A percentile compares a stretch with the other conserved stretches of the same genome.
phyloP scores from a whole-genome alignment of 2,329 filamentous ascomycete species.

The Kalmusia sp. region DNA sequence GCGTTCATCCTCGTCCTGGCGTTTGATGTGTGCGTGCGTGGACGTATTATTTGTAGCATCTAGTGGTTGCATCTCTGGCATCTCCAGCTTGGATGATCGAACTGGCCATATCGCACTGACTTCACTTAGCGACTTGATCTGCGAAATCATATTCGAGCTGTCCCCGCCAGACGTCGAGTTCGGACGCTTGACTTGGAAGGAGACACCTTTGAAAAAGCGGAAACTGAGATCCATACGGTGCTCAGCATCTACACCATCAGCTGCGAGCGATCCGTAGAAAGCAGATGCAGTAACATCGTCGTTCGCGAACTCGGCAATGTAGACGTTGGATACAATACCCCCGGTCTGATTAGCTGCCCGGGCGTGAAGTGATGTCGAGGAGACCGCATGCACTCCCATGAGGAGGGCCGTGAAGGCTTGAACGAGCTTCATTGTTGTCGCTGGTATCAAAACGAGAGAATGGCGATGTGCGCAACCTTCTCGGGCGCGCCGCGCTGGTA shows the following conservation, averaged over 20 bases:
- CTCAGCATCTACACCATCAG: constrained; percentile 15
- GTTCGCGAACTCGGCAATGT: constrained; percentile 27
- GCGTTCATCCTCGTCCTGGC: constrained; percentile 8
- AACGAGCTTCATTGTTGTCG: not conserved
- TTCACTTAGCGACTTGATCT: constrained; percentile 1
- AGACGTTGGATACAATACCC: constrained; percentile 11
- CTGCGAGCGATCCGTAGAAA: constrained; percentile 20
- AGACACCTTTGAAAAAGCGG: constrained; percentile 24
- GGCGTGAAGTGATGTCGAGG: no score
- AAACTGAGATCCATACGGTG: constrained; percentile 25
- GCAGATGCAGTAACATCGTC: constrained; percentile 16
- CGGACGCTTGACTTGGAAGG: constrained; percentile 18
- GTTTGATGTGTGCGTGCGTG: constrained; percentile 12
- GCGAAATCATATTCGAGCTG: constrained; percentile 6
- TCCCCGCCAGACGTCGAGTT: constrained; percentile 9
- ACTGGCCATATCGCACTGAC: constrained; percentile 19
- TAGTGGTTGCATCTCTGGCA: not conserved
- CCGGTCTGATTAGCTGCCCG: not conserved
- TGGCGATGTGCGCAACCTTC: not conserved
- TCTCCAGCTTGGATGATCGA: constrained; percentile 12
- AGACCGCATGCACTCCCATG: not conserved
- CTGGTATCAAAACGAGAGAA: not conserved
- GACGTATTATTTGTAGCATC: not conserved
- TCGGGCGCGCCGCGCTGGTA: not conserved
- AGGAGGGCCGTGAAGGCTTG: not conserved